Evolutionary conservation across 2,329 filamentous ascomycete genomes (phyloP), one percentile per base, ranked within the genome.

Genomic region (Chaetothyriales sp.): DNA sequence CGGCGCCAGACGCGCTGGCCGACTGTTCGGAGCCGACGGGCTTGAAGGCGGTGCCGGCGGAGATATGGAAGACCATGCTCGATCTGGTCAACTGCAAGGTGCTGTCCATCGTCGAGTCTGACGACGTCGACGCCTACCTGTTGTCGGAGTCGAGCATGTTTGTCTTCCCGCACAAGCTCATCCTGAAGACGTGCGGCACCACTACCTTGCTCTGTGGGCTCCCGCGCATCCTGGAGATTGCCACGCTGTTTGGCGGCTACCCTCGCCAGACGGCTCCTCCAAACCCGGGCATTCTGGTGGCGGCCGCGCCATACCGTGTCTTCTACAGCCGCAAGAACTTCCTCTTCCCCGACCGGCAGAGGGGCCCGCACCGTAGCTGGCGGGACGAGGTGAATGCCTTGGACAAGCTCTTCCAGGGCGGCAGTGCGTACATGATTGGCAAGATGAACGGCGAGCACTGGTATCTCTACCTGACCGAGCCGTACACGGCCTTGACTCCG

Each of bases 361-460:
- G 80, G 52, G 89, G 89, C 6, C 92, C 92, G 51, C 92, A 98
- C 70, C 85, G 89, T 57, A 97, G 89, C 81, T 98, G 92, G 92
- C 85, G 89, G 61, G 85, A 95, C 66, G 92, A 98, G 68, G 90
- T 97, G 64, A 85, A 83, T 63, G 94, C 84, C 62, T 77, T 98
- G 57, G 92, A 98, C 70, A 84, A 86, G 66, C 86, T 89, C 69
- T 95, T 98, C 66, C 76, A 85, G 56, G 84, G 86, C 52, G 92
- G 92, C 51, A 97, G 90, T 68, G 92, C 92, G 48, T 98, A 98
- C 70, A 95, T 97, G 89, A 94, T 98, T 59, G 92, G 92, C 64
- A 97, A 95, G 73, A 97, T 97, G 90, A 98, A 98, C 62, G 90
- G 92, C 53, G 92, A 98, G 68, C 92, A 98, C 64, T 98, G 92